Evolutionary conservation across 306 rosid species (phyloP).

Genomic region (Hylodesmum podocarpum): DNA sequence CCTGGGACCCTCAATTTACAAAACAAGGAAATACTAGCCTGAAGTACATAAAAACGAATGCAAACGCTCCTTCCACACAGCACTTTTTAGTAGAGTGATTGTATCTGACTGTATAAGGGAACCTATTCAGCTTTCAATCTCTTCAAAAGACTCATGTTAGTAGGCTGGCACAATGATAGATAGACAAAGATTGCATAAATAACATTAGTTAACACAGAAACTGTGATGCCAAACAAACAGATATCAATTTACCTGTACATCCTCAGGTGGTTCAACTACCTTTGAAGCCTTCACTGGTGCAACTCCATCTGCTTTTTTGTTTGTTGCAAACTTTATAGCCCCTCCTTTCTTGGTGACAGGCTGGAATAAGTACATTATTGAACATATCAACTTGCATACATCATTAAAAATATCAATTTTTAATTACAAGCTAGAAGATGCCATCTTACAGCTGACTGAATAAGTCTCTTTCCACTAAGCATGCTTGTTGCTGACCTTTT

Average conservation of each 20-base stretch:
- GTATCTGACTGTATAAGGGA: conserved; percentile 76
- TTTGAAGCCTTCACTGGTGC: conserved; percentile 62
- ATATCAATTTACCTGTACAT: conserved; percentile 68
- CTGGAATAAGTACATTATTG: conserved; percentile 41
- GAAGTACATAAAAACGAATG: neutral
- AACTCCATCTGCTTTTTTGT: conserved; percentile 74
- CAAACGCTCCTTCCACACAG: conserved; percentile 89
- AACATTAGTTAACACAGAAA: neutral
- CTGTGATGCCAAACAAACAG: neutral
- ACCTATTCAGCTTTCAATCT: conserved; percentile 90
- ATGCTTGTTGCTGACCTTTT: conserved; percentile 93
- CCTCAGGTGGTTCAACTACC: conserved; percentile 71
- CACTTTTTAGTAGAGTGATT: conserved; percentile 76
- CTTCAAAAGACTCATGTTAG: conserved; percentile 97
- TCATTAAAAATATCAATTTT: neutral
- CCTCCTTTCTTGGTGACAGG: conserved; percentile 70
- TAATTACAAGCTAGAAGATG: conserved; percentile 16
- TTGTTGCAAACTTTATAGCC: conserved; percentile 54
- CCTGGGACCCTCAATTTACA: neutral
- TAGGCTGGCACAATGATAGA: conserved; percentile 57
- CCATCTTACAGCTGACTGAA: conserved; percentile 77
- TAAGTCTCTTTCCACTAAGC: conserved; percentile 98
- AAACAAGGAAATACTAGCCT: neutral
- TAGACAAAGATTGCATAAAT: neutral
- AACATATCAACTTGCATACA: conserved; percentile 27